Conservation (phyloP, 23 red algal genomes). For the Agarophyton chilense region DNA sequence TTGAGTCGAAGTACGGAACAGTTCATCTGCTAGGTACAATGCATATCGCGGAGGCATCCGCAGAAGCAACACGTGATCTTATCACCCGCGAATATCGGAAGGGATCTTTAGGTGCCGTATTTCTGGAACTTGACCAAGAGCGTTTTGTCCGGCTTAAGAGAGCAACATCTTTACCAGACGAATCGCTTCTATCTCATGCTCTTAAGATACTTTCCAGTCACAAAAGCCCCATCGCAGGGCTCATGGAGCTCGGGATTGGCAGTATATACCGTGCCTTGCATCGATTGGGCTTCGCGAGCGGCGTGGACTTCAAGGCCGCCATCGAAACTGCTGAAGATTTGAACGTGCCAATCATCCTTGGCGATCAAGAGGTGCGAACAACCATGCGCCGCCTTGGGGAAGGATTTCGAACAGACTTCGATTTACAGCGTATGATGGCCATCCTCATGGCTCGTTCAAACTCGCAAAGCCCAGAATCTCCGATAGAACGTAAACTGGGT, state of each 20-base stretch:
- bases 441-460: slow-evolving; percentile 35
- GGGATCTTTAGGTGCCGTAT: slow-evolving; percentile 36
- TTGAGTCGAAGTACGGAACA: slow-evolving; percentile 18
- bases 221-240: slow-evolving; percentile 10
- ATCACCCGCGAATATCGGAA: slow-evolving; percentile 35
- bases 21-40: slow-evolving; percentile 57
- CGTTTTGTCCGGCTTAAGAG: slow-evolving; percentile 27
- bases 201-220: slow-evolving; percentile 27
- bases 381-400: slow-evolving; percentile 42
- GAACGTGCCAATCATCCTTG: slow-evolving; percentile 33
- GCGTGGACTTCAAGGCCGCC: slow-evolving; percentile 47
- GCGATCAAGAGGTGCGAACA: slow-evolving; percentile 47
- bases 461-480: background rate
- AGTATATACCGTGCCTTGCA: slow-evolving; percentile 42
- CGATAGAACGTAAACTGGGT: slow-evolving; percentile 20
- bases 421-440: slow-evolving; percentile 27
- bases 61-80: slow-evolving; percentile 29
- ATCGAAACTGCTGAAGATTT: slow-evolving; percentile 38
- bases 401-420: slow-evolving; percentile 39
- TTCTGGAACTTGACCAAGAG: slow-evolving; percentile 42
- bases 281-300: slow-evolving; percentile 54
- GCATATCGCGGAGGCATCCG: slow-evolving; percentile 58
- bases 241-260: slow-evolving; percentile 40
- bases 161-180: background rate
- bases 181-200: slow-evolving; percentile 51